These are phyloP conservation scores for Microthlaspi erraticum DNA, from an alignment of 345 rosid species.

Conservation along the genomic window DNA sequence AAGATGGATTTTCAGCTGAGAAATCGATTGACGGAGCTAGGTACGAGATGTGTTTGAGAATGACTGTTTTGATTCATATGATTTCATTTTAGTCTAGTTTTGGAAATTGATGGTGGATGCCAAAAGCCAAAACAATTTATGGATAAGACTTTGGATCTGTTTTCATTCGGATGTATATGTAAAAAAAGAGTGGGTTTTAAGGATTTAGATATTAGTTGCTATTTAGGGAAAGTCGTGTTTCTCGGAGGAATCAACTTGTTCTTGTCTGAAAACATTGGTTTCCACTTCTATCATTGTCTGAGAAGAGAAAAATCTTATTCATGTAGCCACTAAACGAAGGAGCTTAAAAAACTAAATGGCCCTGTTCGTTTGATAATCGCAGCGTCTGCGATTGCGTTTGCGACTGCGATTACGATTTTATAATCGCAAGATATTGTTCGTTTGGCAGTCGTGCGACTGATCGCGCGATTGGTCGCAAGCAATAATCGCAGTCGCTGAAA, in stretches of 20 bases:
- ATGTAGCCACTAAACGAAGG: too few species aligned
- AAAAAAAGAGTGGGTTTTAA: neutral
- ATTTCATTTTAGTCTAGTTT: slow-evolving; percentile 5
- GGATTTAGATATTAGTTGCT: slow-evolving; percentile 22
- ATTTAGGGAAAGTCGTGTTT: slow-evolving; percentile 23
- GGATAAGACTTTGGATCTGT: neutral
- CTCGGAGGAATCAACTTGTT: neutral
- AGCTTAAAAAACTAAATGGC: too few species aligned
- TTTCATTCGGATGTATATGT: neutral
- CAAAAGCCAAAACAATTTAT: too few species aligned
- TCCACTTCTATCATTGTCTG: neutral
- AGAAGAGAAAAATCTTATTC: too few species aligned
- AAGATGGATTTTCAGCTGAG: slow-evolving; percentile 36
- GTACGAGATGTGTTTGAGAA: slow-evolving; percentile 21
- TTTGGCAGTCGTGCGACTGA: too few species aligned
- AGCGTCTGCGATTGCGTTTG: too few species aligned
- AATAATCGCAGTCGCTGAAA: too few species aligned
- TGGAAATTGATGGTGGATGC: neutral
- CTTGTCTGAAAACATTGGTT: slow-evolving; percentile 3
- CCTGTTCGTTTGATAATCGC: too few species aligned
- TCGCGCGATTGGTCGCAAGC: too few species aligned
- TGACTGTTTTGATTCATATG: slow-evolving; percentile 25
- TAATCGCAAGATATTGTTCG: too few species aligned
- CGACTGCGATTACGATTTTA: too few species aligned
- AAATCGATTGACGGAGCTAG: slow-evolving; percentile 41